Conservation (phyloP, 2,329 filamentous ascomycete species). For the Lecanicillium sp. region DNA sequence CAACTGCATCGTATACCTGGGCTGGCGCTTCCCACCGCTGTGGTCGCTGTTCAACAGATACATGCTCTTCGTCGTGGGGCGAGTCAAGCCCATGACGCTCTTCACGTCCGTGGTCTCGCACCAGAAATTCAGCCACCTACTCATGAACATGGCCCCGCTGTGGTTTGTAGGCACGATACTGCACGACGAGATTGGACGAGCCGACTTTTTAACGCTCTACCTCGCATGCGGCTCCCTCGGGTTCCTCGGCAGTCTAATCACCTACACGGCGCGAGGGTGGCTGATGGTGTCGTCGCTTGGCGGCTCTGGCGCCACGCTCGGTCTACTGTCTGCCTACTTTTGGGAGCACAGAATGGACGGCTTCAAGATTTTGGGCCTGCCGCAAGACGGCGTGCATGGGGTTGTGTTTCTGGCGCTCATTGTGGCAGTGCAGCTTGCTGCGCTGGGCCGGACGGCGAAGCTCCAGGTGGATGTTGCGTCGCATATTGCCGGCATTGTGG, state of each 20-base stretch:
- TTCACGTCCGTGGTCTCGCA: constrained; percentile 64
- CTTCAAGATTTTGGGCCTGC: constrained; percentile 49
- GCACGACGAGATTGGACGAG: constrained; percentile 63
- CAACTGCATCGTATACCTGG: constrained; percentile 47
- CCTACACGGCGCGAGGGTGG: constrained; percentile 36
- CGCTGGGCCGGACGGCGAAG: constrained; percentile 31
- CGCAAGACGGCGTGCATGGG: constrained; percentile 48
- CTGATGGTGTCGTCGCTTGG: constrained; percentile 49
- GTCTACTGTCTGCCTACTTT: constrained; percentile 53
- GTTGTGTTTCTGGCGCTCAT: constrained; percentile 44
- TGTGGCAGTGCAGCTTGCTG: constrained; percentile 40
- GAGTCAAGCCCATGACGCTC: constrained; percentile 52
- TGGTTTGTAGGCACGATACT: constrained; percentile 58
- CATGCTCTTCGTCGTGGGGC: constrained; percentile 56
- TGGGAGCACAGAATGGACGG: constrained; percentile 48
- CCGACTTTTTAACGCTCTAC: constrained; percentile 61
- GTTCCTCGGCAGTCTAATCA: constrained; percentile 48
- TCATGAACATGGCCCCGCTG: constrained; percentile 56
- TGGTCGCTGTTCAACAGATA: constrained; percentile 62
- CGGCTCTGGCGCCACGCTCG: constrained; percentile 57
- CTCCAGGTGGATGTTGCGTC: constrained; percentile 41
- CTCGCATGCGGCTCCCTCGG: constrained; percentile 48
- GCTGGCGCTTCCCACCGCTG: constrained; percentile 56
- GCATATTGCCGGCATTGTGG: constrained; percentile 42
- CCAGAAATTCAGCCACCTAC: constrained; percentile 50